Evolutionary conservation across 2,329 filamentous ascomycete species (phyloP).

Genomic region (Calonectria honghensis): DNA sequence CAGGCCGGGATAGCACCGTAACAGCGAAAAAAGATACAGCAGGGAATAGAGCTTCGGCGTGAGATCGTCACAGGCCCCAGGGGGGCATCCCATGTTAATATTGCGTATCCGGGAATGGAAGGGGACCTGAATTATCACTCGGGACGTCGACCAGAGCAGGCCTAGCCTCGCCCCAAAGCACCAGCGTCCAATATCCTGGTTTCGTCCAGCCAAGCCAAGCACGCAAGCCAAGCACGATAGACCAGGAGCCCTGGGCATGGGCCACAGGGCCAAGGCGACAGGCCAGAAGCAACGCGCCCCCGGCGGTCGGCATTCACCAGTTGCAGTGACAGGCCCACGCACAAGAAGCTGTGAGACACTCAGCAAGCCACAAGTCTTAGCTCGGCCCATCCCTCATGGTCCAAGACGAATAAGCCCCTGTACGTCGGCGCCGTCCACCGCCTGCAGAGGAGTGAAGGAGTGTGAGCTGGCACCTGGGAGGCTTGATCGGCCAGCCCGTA

Average conservation of each 20-base stretch:
- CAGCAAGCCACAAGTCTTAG: conserved; percentile 51
- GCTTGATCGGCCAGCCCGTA: conserved; percentile 44
- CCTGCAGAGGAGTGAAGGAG: conserved; percentile 17
- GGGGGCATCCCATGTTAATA: conserved; percentile 52
- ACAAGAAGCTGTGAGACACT: conserved; percentile 51
- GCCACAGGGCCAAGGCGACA: conserved; percentile 37
- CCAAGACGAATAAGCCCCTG: conserved; percentile 48
- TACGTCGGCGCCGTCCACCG: conserved; percentile 43
- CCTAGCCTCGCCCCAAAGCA: conserved; percentile 16
- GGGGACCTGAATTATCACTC: conserved; percentile 9
- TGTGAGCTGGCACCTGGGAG: conserved; percentile 45
- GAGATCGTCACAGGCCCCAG: conserved; percentile 43
- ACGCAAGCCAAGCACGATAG: conserved; percentile 23
- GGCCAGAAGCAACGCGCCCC: conserved; percentile 43
- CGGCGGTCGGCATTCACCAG: conserved; percentile 51
- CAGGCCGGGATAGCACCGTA: conserved; percentile 13
- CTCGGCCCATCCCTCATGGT: conserved; percentile 44
- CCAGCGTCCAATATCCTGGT: conserved; percentile 25
- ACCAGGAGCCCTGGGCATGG: conserved; percentile 20
- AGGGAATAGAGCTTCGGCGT: conserved; percentile 30
- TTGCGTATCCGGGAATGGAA: conserved; percentile 34
- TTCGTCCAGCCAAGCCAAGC: conserved; percentile 27
- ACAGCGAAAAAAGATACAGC: conserved; percentile 23
- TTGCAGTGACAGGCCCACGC: conserved; percentile 40
- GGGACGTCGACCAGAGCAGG: conserved; percentile 18